Evolutionary conservation across 1,284 basidiomycete genomes (phyloP).

Genomic region (Takashimella tepidaria): DNA sequence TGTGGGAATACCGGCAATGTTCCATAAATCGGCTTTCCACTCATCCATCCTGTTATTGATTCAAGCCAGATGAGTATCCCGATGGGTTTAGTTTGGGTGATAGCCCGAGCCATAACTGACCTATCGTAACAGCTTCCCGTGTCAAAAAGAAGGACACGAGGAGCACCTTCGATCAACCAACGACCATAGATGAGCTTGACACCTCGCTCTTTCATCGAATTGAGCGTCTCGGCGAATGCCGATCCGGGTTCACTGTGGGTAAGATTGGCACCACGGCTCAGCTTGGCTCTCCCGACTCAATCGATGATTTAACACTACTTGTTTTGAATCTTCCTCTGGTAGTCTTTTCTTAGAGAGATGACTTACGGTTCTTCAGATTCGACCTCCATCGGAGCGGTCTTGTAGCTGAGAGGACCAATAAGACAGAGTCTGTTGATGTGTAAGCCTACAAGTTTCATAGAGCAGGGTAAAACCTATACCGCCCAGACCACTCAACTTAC

Average conservation of each 20-base stretch:
- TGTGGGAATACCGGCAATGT: conserved; percentile 91
- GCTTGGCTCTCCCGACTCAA: too few relatives aligned
- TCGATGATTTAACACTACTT: too few relatives aligned
- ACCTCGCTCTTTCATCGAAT: conserved; percentile 75
- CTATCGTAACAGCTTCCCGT: conserved; percentile 76
- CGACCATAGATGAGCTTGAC: conserved; percentile 92
- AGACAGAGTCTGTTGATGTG: conserved; percentile 66
- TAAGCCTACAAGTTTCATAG: conserved; percentile 2
- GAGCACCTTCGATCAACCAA: conserved; percentile 96
- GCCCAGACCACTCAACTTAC: conserved; percentile 24
- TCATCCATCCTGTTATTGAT: conserved; percentile 69
- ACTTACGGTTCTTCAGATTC: conserved; percentile 77
- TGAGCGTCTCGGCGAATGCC: conserved; percentile 64
- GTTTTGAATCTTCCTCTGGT: too few relatives aligned
- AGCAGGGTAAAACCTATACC: not conserved
- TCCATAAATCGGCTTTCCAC: conserved; percentile 98
- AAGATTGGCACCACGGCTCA: not conserved
- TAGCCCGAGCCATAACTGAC: too few relatives aligned
- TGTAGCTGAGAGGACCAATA: conserved; percentile 92
- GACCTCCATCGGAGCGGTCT: conserved; percentile 97
- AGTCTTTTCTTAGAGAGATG: too few relatives aligned
- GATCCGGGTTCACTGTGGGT: conserved; percentile 46
- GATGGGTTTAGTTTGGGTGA: not conserved
- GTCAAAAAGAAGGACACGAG: conserved; percentile 91
- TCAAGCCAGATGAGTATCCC: conserved; percentile 2